Percentiles rank a stretch among this genome's conserved stretches.
Evolutionary conservation across 495 filamentous ascomycete species (phyloP).

Genomic region (Hamigera avellanea): DNA sequence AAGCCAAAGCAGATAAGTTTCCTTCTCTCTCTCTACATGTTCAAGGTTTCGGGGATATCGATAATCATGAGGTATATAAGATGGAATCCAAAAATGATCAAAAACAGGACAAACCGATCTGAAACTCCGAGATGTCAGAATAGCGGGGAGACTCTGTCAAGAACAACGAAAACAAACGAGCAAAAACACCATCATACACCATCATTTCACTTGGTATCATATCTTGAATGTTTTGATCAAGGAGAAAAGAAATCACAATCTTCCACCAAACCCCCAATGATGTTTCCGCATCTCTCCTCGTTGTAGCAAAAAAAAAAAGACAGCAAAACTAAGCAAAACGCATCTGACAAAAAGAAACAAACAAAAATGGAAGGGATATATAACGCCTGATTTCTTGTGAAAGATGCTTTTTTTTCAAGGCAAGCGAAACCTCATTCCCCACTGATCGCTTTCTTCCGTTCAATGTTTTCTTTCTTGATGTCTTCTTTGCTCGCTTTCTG

Average conservation of each 20-base stretch:
- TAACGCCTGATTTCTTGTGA: no score
- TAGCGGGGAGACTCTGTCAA: constrained; percentile 2
- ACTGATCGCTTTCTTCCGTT: background rate
- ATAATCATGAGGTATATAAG: background rate
- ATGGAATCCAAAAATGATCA: constrained; percentile 6
- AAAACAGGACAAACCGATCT: constrained; percentile 6
- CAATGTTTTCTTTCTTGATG: background rate
- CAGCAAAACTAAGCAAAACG: no score
- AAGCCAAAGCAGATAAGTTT: no score
- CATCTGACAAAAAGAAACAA: no score
- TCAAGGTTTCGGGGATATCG: background rate
- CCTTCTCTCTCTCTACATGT: no score
- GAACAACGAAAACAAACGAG: constrained; percentile 2
- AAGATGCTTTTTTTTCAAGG: no score
- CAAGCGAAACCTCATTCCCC: no score
- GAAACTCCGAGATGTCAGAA: constrained; percentile 3
- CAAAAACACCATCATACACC: constrained; percentile 13
- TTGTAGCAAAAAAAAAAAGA: no score
- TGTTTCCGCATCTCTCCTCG: background rate
- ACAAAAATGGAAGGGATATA: no score
- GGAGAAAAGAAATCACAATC: background rate
- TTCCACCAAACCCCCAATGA: background rate
- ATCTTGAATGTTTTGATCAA: constrained; percentile 10
- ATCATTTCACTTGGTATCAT: constrained; percentile 21
- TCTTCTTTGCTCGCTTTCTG: background rate